Evolutionary conservation across 2,329 filamentous ascomycete genomes (phyloP), one percentile per base, ranked within the genome.

Genomic region (Exophiala xenobiotica): DNA sequence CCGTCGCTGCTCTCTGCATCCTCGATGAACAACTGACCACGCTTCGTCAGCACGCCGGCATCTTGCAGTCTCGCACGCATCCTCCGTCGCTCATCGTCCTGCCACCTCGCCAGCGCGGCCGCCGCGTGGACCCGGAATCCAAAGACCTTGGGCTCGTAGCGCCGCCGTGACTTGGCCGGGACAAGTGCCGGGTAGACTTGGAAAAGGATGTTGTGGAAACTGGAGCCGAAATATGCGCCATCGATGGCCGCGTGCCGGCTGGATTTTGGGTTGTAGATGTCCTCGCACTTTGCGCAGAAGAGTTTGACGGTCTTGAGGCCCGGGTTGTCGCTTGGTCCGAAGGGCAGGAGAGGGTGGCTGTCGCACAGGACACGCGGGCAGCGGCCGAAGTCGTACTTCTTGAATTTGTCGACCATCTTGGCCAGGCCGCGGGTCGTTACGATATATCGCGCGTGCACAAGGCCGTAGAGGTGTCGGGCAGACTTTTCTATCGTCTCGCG

Each of bases 371-470:
- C 93, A 64, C 93, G 89, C 4, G 93, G 93, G 68, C 93, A 99
- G 77, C 96, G 97, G 61, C 93, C 93, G 67, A 99, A 99, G 68
- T 97, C 92, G 63, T 85, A 88, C 69, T 96, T 96, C 68, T 99
- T 99, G 73, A 96, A 99, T 72, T 99, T 99, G 62, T 99, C 93
- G 56, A 97, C 93, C 93, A 99, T 99, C 71, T 99, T 99, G 6
- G 88, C 84, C 48, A 99, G 75, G 4, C 93, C 93, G 59, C 93
- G 79, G 3, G 93, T 99, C 7, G 93, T 97, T 53, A 97, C 92
- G 60, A 99, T 93, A 68, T 97, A 99, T 49, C 93, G 83, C 22
- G 93, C 93, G 68, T 99, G 93, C 31, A 99, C 92, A 4, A 99
- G 79, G 42, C 93, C 93, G 68, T 99, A 99, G 1, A 99, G 80